Evolutionary conservation across 176 grass and related monocot species (phyloP).

Genomic region (Juncus inflexus): DNA sequence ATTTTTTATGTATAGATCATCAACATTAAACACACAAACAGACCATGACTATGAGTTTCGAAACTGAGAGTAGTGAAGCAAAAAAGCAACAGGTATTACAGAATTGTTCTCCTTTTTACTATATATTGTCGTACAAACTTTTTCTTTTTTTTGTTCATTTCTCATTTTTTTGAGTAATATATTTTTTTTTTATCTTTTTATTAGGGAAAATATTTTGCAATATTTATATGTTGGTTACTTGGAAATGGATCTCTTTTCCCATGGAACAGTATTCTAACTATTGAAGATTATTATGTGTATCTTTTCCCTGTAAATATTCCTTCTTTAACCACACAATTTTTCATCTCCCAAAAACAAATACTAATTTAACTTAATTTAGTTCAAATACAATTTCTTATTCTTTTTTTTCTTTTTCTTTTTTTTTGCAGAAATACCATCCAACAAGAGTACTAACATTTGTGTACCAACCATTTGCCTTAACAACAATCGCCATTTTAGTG

Average conservation of each 20-base stretch:
- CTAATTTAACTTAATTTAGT: background rate
- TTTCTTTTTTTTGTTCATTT: background rate
- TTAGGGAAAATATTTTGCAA: slow-evolving; percentile 49
- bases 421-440: slow-evolving; percentile 24
- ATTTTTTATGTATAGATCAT: background rate
- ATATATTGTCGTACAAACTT: background rate
- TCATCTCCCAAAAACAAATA: background rate
- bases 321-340: background rate
- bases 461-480: slow-evolving; percentile 62
- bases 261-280: slow-evolving; percentile 67
- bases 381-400: slow-evolving; percentile 9
- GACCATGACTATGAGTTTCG: slow-evolving; percentile 15
- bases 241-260: slow-evolving; percentile 67
- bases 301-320: slow-evolving; percentile 51
- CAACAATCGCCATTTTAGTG: slow-evolving; percentile 35
- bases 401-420: background rate
- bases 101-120: background rate
- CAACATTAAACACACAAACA: slow-evolving; percentile 21
- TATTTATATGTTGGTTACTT: slow-evolving; percentile 58
- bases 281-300: slow-evolving; percentile 63
- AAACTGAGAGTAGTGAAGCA: background rate
- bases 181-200: slow-evolving; percentile 1
- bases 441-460: slow-evolving; percentile 53
- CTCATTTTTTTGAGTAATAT: background rate
- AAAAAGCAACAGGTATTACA: slow-evolving; percentile 13